Evolutionary conservation across 441 rosid species (phyloP).

Genomic region (Aleurites moluccanus): DNA sequence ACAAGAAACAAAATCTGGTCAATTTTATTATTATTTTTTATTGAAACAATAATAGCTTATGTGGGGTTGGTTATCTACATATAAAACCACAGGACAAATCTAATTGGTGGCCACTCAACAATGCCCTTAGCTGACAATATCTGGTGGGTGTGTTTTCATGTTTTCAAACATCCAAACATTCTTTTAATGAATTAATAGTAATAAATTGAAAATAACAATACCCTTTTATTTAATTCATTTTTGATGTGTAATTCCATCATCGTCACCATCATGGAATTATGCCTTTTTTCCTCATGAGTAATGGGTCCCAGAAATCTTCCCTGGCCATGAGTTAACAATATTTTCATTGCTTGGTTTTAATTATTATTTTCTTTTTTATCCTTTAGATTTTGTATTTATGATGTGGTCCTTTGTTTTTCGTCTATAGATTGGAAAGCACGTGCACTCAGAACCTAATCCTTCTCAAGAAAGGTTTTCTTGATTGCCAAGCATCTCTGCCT

Average conservation of each 20-base stretch:
- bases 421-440: not conserved
- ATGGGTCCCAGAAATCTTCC: constrained; percentile 25
- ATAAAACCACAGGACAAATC: constrained; percentile 13
- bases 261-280: constrained; percentile 17
- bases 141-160: constrained; percentile 19
- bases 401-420: not conserved
- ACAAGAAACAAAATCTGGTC: constrained; percentile 32
- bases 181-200: not conserved
- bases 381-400: not conserved
- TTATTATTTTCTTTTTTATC: not conserved
- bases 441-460: not conserved
- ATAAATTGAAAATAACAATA: not conserved
- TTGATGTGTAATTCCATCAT: constrained; percentile 15
- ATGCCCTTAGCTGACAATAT: constrained; percentile 20
- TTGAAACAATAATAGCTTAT: not conserved
- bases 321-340: not conserved
- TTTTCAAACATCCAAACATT: constrained; percentile 16
- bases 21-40: constrained; percentile 1
- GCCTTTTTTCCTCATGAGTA: not conserved
- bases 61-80: constrained; percentile 24
- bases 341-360: not conserved
- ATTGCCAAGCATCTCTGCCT: not conserved
- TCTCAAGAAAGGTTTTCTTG: not conserved
- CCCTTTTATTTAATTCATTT: not conserved
- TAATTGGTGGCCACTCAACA: constrained; percentile 18